Percentiles rank a stretch among this genome's conserved stretches.
Evolutionary conservation across 345 rosid genomes (phyloP).

Genomic region (Schrenkiella parvula): DNA sequence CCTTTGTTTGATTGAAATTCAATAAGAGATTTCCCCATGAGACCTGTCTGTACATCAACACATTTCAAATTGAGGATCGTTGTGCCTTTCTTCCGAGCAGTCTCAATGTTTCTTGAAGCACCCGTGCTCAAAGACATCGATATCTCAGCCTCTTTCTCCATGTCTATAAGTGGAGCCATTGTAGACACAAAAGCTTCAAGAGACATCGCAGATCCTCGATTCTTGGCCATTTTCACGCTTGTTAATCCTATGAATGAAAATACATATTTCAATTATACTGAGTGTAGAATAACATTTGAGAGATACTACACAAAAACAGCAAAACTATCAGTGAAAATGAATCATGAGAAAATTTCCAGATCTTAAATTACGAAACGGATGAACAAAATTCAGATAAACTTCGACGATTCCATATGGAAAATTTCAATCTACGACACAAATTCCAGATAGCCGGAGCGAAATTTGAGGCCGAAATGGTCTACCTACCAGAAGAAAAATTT

Average conservation of each 20-base stretch:
- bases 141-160: conserved; percentile 90
- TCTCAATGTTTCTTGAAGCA: conserved; percentile 55
- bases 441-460: background rate
- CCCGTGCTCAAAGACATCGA: conserved; percentile 69
- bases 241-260: background rate
- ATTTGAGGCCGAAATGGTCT: background rate
- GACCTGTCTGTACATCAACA: conserved; percentile 75
- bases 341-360: background rate
- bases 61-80: conserved; percentile 76
- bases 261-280: background rate
- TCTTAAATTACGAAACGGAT: background rate
- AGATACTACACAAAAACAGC: background rate
- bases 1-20: conserved; percentile 91
- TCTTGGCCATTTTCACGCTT: conserved; percentile 36
- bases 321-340: background rate
- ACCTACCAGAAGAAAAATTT: background rate
- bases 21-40: conserved; percentile 87
- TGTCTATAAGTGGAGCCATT: conserved; percentile 64
- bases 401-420: background rate
- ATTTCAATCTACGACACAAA: background rate
- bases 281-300: background rate
- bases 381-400: background rate
- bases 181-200: conserved; percentile 64
- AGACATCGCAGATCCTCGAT: conserved; percentile 43
- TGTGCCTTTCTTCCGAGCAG: conserved; percentile 70